Evolutionary conservation across 176 grass and related monocot genomes (phyloP), one percentile per base, ranked within the genome.

Genomic region (Bromus sterilis): DNA sequence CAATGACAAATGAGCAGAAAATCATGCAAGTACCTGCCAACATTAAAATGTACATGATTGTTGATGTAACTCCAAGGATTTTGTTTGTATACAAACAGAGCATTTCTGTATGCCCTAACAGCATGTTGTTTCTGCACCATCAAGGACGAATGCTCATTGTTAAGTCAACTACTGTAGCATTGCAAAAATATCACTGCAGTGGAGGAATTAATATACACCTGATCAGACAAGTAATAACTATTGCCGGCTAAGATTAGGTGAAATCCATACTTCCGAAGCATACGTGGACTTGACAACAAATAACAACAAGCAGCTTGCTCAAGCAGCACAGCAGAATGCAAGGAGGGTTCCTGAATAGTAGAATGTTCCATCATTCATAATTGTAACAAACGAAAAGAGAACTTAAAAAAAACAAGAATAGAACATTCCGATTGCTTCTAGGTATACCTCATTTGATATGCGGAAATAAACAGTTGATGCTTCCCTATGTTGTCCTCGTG

Each of bases 1-100:
- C 88, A 71, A 25, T 28, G 48, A 87, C 49, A 84, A 66, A 63
- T 78, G 26, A 18, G 77, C 66, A 82, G 20, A 86, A 59, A 74
- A 66, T 63, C 40, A 80, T 11, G 3, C 26, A 75, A 39, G 6
- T 91, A 99, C 96, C 96, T 99, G 79, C 96, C 96, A 78, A 99
- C 72, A 91, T 99, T 99, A 86, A 91, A 99, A 88, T 95, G 96
- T 69, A 99, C 96, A 86, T 93, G 96, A 91, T 99, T 87, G 31
- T 93, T 95, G 77, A 99, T 99, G 80, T 93, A 99, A 93, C 77
- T 95, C 96, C 96, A 99, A 79, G 90, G 89, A 81, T 91, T 91
- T 79, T 91, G 89, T 86, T 87, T 91, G 85, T 99, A 99, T 65
- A 99, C 93, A 77, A 86, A 93, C 18, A 99, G 83, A 86, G 91